Evolutionary conservation across 345 rosid species (phyloP).

Genomic region (Dipteronia dyeriana): DNA sequence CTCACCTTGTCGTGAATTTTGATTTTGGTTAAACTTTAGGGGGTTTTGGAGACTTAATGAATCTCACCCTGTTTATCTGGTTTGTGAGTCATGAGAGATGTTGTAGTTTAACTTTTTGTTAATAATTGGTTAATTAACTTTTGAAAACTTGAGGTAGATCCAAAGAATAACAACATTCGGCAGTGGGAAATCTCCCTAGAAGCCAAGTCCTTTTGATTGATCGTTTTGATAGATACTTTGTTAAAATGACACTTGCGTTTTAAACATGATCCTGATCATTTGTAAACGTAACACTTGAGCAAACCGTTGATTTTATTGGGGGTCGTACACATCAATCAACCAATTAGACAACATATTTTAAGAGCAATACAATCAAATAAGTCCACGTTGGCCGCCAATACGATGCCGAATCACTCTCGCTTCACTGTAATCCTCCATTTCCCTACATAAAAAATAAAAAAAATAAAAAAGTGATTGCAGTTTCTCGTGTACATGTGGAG

Average conservation of each 20-base stretch:
- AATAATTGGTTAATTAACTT: no score
- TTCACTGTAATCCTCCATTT: background rate
- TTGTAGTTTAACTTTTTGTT: no score
- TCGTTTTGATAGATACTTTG: background rate
- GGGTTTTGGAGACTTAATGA: no score
- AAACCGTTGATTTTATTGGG: background rate
- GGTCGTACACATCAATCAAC: background rate
- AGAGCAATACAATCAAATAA: background rate
- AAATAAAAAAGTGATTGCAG: conserved; percentile 13
- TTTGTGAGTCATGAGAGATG: no score
- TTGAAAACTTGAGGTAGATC: background rate
- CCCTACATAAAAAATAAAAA: background rate
- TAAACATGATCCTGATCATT: background rate
- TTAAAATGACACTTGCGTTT: background rate
- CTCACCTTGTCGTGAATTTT: no score
- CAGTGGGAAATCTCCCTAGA: background rate
- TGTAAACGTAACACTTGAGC: background rate
- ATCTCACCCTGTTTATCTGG: no score
- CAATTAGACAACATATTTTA: background rate
- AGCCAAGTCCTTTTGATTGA: background rate
- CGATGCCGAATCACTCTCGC: background rate
- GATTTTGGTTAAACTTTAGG: no score
- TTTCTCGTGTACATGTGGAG: background rate
- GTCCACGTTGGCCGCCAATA: background rate
- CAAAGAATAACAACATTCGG: background rate